Evolutionary conservation across 2,329 filamentous ascomycete species (phyloP).

Genomic region (Emmonsiellopsis sp.): DNA sequence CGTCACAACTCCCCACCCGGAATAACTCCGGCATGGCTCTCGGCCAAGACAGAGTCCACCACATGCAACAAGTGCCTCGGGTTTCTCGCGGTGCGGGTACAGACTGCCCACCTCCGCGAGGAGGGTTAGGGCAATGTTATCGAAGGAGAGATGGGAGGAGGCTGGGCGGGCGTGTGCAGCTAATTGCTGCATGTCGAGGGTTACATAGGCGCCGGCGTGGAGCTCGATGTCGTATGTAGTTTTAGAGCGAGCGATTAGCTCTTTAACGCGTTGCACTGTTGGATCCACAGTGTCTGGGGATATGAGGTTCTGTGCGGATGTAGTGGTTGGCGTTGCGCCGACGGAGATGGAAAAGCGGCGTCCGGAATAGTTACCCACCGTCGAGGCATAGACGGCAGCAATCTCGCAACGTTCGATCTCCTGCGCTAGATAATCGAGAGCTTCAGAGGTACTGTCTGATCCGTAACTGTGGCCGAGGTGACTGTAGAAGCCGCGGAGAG

Average conservation of each 20-base stretch:
- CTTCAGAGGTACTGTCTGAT: slow-evolving; percentile 44
- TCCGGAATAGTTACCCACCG: slow-evolving; percentile 6
- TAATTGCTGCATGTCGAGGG: slow-evolving; percentile 68
- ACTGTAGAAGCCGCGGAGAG: slow-evolving; percentile 57
- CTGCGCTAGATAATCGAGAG: slow-evolving; percentile 47
- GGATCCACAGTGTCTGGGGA: slow-evolving; percentile 16
- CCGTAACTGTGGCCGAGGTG: slow-evolving; percentile 66
- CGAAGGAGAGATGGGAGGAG: slow-evolving; percentile 19
- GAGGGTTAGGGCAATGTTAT: slow-evolving; percentile 55
- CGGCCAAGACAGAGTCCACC: slow-evolving; percentile 60
- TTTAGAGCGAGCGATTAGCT: slow-evolving; percentile 7
- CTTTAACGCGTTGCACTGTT: slow-evolving; percentile 8
- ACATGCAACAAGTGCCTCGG: slow-evolving; percentile 58
- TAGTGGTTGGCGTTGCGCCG: slow-evolving; percentile 66
- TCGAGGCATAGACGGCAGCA: slow-evolving; percentile 14
- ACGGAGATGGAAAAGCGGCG: slow-evolving; percentile 50
- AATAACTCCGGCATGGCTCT: slow-evolving; percentile 61
- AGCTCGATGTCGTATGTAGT: slow-evolving; percentile 46
- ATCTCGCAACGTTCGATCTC: slow-evolving; percentile 46
- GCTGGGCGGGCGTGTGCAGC: slow-evolving; percentile 52
- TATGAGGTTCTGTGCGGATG: slow-evolving; percentile 52
- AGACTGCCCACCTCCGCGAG: slow-evolving; percentile 60
- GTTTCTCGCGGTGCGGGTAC: slow-evolving; percentile 44
- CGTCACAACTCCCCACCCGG: slow-evolving; percentile 59
- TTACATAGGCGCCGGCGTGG: slow-evolving; percentile 66